These are phyloP conservation scores for Rhodomyrtus tomentosa DNA, from an alignment of 345 rosid species.

Conservation along the genomic window DNA sequence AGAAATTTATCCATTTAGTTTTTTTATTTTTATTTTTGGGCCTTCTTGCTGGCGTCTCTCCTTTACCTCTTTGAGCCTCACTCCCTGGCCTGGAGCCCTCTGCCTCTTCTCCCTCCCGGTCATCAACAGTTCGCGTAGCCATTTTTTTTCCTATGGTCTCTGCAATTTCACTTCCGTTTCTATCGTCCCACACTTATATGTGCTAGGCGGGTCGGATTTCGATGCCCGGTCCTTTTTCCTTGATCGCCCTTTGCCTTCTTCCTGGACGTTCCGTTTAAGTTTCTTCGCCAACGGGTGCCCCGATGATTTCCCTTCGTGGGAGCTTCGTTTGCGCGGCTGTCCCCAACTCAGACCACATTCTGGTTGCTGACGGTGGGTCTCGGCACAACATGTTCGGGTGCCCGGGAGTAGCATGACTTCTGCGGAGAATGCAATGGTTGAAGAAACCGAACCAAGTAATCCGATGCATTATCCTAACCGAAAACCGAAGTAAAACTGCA, in stretches of 20 bases:
- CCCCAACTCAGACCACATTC: constrained; percentile 29
- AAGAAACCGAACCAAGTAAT: too few relatives aligned
- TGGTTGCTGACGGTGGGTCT: constrained; percentile 86
- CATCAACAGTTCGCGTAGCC: too few relatives aligned
- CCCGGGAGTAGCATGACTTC: constrained; percentile 79
- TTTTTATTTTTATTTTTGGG: too few relatives aligned
- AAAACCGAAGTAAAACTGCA: too few relatives aligned
- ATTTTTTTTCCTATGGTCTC: constrained; percentile 75
- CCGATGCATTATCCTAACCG: too few relatives aligned
- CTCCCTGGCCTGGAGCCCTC: constrained; percentile 56
- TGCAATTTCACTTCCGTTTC: constrained; percentile 72
- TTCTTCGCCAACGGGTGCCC: constrained; percentile 46
- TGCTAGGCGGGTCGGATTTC: constrained; percentile 79
- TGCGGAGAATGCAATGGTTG: constrained; percentile 25
- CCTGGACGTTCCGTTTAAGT: constrained; percentile 50
- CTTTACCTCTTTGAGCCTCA: constrained; percentile 67
- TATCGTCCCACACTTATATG: constrained; percentile 48
- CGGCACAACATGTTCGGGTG: constrained; percentile 60
- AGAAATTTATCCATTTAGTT: too few relatives aligned
- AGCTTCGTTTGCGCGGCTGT: constrained; percentile 70
- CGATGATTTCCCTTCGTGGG: constrained; percentile 79
- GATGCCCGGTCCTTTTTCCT: constrained; percentile 78
- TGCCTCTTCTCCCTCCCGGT: constrained; percentile 71
- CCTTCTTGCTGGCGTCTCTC: constrained; percentile 14
- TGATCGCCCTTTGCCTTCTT: constrained; percentile 64